These are phyloP conservation scores for Tillandsia fasciculata DNA, from an alignment of 176 grass and related monocot species.

Conservation along the genomic window DNA sequence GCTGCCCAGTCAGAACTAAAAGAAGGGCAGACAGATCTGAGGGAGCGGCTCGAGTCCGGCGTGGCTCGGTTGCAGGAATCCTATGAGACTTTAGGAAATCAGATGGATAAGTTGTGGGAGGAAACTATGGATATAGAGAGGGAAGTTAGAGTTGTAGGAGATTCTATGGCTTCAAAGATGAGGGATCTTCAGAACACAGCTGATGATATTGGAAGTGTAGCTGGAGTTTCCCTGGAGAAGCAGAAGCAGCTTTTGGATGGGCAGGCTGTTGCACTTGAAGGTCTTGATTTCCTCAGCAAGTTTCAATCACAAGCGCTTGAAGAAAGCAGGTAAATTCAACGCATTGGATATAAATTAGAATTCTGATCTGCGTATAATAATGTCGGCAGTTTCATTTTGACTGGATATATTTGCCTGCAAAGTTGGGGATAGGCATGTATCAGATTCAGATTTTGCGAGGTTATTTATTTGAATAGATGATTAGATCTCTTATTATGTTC, in stretches of 20 bases:
- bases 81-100: slow-evolving; percentile 36
- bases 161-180: slow-evolving; percentile 63
- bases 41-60: slow-evolving; percentile 44
- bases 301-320: slow-evolving; percentile 58
- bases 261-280: slow-evolving; percentile 45
- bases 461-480: too few relatives aligned
- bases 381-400: neutral
- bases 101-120: slow-evolving; percentile 48
- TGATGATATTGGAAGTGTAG: slow-evolving; percentile 37
- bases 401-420: too few relatives aligned
- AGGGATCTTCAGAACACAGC: slow-evolving; percentile 42
- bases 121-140: slow-evolving; percentile 44
- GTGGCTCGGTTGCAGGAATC: slow-evolving; percentile 41
- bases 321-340: slow-evolving; percentile 62
- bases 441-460: neutral
- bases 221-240: slow-evolving; percentile 53
- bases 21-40: slow-evolving; percentile 53
- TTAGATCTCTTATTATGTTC: neutral
- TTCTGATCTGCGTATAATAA: neutral
- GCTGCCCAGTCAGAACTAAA: slow-evolving; percentile 26
- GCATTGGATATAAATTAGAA: neutral
- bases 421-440: neutral
- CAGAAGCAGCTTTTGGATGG: slow-evolving; percentile 56
- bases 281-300: slow-evolving; percentile 37
- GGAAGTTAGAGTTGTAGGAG: slow-evolving; percentile 41